Base-by-base conservation (phyloP, 148 eudicot species). In the Tetragonia tetragonoides region DNA sequence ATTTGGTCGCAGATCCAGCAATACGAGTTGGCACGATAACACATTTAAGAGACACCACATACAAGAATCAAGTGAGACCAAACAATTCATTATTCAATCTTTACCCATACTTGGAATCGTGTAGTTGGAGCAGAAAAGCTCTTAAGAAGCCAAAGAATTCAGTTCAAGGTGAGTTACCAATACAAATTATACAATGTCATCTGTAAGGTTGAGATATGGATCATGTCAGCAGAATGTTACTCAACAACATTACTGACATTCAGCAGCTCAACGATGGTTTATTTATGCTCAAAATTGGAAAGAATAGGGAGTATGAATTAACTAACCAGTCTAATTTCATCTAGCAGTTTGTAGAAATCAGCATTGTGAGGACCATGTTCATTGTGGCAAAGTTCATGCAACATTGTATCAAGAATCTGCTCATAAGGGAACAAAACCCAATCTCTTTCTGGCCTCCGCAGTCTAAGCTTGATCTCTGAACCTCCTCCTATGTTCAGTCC, bases 351-450 rank as follows among this genome's bases (percentile, higher is more conserved):
- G 87, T 94, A 94, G 85, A 94, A 94, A 49, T 82, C 89, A 54
- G 92, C 84, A 84, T 92, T 86, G 70, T 94, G 98, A 44, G 98
- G 93, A 14, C 94, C 98, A 79, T 75, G 53, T 72, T 83, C 89
- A 71, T 84, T 93, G 88, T 93, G 98, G 81, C 97, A 91, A 56
- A 93, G 87, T 82, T 93, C 98, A 37, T 93, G 98, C 60, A 93
- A 90, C 98, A 93, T 91, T n/a, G 97, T 90, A 83, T 93, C 89
- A 73, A 93, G 90, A 76, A 93, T 85, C 65, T 90, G 91, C 71
- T 88, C 84, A 75, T 76, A 89, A 65, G 91, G 87, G 80, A 88
- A 85, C 85, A 93, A 93, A 74, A 89, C 94, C 88, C 86, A 85
- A 71, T 90, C 90, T 73, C 87, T 88, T 78, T 91, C 89, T 61